Percentiles rank a stretch among this genome's conserved stretches.
These are phyloP conservation scores for Ustulina deusta DNA, from an alignment of 2,329 filamentous ascomycete genomes.

Conservation along the genomic window DNA sequence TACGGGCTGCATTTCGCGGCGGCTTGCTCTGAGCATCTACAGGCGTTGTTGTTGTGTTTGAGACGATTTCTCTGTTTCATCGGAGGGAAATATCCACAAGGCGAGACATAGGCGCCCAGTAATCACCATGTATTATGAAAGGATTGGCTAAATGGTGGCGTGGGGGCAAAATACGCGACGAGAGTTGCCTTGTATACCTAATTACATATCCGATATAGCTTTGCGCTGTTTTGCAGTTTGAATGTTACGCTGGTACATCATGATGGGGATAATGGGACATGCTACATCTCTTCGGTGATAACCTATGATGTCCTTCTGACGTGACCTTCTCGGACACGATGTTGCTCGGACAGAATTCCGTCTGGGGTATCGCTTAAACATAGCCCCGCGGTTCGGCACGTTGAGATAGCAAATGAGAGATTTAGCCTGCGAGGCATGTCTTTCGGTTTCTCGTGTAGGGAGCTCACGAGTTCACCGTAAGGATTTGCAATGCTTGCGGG, in stretches of 20 bases:
- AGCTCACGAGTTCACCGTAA: neutral
- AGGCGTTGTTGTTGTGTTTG: constrained; percentile 21
- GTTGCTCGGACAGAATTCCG: neutral
- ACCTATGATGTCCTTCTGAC: constrained; percentile 8
- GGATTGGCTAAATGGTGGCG: neutral
- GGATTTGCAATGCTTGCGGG: neutral
- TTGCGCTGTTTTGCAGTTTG: constrained; percentile 7
- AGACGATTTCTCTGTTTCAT: constrained; percentile 16
- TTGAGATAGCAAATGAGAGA: neutral
- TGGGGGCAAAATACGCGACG: neutral
- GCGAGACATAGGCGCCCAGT: neutral
- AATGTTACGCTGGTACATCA: neutral
- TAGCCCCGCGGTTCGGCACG: neutral
- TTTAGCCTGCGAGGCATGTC: constrained; percentile 7
- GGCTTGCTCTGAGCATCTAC: constrained; percentile 33
- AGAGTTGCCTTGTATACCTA: neutral
- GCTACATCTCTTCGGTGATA: neutral
- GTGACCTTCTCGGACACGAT: neutral
- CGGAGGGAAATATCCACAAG: constrained; percentile 4
- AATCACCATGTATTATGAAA: constrained; percentile 4
- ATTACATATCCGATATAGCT: constrained; percentile 4
- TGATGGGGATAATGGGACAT: neutral
- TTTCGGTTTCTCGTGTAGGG: constrained; percentile 8
- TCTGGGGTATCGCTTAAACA: neutral
- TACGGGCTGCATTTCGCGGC: constrained; percentile 36